These are phyloP conservation scores for Myriosclerotinia duriaeana DNA, from an alignment of 2,329 filamentous ascomycete species.

Conservation along the genomic window DNA sequence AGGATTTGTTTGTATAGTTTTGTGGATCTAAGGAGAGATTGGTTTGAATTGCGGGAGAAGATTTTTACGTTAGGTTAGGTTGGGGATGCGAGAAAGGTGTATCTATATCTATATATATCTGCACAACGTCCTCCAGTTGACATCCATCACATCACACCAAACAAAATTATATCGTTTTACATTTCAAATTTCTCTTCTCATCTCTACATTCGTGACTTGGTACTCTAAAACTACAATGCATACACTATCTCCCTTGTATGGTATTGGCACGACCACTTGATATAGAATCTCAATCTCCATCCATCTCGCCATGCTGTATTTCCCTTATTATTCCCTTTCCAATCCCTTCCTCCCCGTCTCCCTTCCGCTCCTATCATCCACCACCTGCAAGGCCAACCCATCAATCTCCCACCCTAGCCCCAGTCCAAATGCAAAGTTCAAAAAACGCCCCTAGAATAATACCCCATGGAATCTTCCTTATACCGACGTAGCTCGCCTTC, in stretches of 20 bases:
- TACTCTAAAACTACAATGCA: slow-evolving; percentile 8
- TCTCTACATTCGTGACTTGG: neutral
- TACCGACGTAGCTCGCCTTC: slow-evolving; percentile 2
- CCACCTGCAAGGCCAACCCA: neutral
- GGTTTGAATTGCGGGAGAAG: no score
- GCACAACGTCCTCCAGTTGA: no score
- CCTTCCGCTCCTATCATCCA: neutral
- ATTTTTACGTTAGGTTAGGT: no score
- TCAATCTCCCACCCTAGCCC: neutral
- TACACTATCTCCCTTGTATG: slow-evolving; percentile 6
- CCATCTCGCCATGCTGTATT: neutral
- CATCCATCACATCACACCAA: neutral
- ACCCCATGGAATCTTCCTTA: slow-evolving; percentile 10
- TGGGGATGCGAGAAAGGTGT: no score
- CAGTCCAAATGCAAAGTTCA: neutral
- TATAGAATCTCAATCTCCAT: slow-evolving; percentile 1
- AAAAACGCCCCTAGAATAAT: slow-evolving; percentile 6
- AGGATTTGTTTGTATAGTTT: no score
- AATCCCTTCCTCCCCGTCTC: neutral
- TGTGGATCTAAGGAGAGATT: no score
- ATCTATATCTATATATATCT: no score
- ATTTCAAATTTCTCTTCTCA: neutral
- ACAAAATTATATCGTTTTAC: neutral
- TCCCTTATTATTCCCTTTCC: slow-evolving; percentile 13
- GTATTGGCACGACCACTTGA: neutral